phyloP scores from a whole-genome alignment of 2,329 filamentous ascomycete species.

The Diaporthe australafricana region DNA sequence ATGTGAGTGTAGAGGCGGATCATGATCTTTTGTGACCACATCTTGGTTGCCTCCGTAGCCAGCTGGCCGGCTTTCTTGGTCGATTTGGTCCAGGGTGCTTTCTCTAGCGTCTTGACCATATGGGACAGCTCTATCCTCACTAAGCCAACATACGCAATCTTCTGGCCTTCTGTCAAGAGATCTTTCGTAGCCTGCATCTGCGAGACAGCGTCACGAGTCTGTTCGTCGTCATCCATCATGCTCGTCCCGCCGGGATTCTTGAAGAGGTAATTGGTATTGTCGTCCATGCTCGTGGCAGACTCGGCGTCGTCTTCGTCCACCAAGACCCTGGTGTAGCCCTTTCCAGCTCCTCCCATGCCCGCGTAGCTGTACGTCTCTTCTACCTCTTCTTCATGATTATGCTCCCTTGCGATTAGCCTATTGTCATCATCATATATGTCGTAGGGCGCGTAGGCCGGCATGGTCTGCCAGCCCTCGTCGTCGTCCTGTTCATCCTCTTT shows the following conservation, averaged over 20 bases:
- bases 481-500: conserved; percentile 59
- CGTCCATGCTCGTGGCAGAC: conserved; percentile 95
- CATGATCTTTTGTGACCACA: conserved; percentile 99
- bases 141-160: conserved; percentile 94
- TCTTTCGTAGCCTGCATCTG: conserved; percentile 98
- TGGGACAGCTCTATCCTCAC: conserved; percentile 83
- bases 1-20: conserved; percentile 93
- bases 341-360: conserved; percentile 87
- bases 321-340: conserved; percentile 94
- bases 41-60: conserved; percentile 82
- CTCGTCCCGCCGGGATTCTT: conserved; percentile 74
- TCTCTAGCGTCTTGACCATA: conserved; percentile 78
- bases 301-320: conserved; percentile 89
- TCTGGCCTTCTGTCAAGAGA: conserved; percentile 92
- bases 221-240: conserved; percentile 78
- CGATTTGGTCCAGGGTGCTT: conserved; percentile 67
- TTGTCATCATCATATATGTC: conserved; percentile 97
- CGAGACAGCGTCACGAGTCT: conserved; percentile 84
- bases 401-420: conserved; percentile 85
- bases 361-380: conserved; percentile 76
- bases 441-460: conserved; percentile 93
- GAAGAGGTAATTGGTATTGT: conserved; percentile 96
- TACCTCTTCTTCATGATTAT: conserved; percentile 75
- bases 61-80: conserved; percentile 79
- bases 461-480: conserved; percentile 85